These are phyloP conservation scores for Daldinia eschscholtzii DNA, from an alignment of 2,329 filamentous ascomycete genomes.

Conservation along the genomic window DNA sequence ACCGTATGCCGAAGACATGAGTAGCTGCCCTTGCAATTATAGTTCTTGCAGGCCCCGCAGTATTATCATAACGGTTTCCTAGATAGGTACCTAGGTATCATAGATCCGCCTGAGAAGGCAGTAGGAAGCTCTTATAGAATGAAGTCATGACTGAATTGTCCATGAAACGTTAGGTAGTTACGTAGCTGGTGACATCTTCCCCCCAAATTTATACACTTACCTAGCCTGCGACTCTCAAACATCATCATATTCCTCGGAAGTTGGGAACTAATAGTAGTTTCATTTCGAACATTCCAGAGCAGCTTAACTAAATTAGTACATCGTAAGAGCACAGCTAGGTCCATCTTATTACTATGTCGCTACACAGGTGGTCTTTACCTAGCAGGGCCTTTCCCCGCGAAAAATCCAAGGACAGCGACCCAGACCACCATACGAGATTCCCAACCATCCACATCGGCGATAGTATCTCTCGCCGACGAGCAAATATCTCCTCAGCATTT, in stretches of 20 bases:
- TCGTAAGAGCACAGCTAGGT: slow-evolving; percentile 26
- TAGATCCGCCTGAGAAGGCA: not conserved
- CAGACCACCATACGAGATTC: slow-evolving; percentile 24
- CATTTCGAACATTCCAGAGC: slow-evolving; percentile 21
- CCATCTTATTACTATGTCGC: slow-evolving; percentile 37
- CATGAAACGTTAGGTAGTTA: not conserved
- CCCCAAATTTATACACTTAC: slow-evolving; percentile 5
- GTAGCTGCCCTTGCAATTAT: no score
- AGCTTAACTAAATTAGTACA: slow-evolving; percentile 33
- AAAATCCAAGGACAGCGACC: slow-evolving; percentile 26
- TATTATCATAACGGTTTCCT: not conserved
- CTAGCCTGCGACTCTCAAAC: not conserved
- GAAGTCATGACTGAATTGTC: not conserved
- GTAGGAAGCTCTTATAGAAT: not conserved
- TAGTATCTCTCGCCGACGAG: slow-evolving; percentile 20
- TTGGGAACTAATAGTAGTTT: slow-evolving; percentile 19
- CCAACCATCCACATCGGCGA: slow-evolving; percentile 34
- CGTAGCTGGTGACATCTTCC: slow-evolving; percentile 1
- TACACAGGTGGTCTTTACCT: slow-evolving; percentile 42
- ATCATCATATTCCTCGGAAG: slow-evolving; percentile 16
- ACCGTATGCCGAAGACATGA: no score
- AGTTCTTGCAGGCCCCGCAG: not conserved
- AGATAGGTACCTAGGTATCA: not conserved
- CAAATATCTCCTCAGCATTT: slow-evolving; percentile 37
- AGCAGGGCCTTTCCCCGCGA: slow-evolving; percentile 36